Evolutionary conservation across 768 basidiomycete genomes (phyloP), one percentile per base, ranked within the genome.

Genomic region (Hypholoma fasciculare): DNA sequence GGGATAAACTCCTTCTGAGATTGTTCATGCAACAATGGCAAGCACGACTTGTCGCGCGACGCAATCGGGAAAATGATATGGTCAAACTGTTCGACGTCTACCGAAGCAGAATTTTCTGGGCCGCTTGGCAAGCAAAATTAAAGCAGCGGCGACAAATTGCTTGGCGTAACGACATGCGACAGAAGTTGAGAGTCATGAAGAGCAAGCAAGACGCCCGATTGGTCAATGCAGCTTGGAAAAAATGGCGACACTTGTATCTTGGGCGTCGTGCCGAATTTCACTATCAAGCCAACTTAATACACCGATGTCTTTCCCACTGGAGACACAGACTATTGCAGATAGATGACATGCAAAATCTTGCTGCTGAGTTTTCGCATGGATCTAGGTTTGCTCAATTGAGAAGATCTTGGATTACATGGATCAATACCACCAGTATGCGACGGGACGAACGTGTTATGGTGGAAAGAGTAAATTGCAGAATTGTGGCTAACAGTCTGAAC

Each of bases 151-250:
- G 80, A 64, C 85, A 87, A 64, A 67, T 74, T 20, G 76, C 78
- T 56, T 90, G 88, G 87, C 81, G 86, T 30, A 73, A 82, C 49
- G 87, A 82, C 51, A 91, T 91, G 88, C 86, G 89, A 27, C 63
- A 73, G 61, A 88, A 82, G 67, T 90, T 91, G 84, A 84, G 82
- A 65, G 67, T 71, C 11, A 74, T 89, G 36, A 83, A 82, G 61
- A 82, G 82, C 58, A 84, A 74, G 58, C 78, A 79, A 56, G 86
- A 89, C 27, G 57, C 64, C 5, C 79, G 80, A 63, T 66, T 90
- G 46, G 69, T 77, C 63, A 82, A 75, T 62, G 82, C 86, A 61
- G 80, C 81, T 7, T 90, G 88, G 86, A 75, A 69, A 42, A 81
- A 81, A 64, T 93, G 92, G 92, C 78, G 81, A 42, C 86, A 83